phyloP scores from a whole-genome alignment of 1,284 basidiomycete species.

The Marasmius oreades region DNA sequence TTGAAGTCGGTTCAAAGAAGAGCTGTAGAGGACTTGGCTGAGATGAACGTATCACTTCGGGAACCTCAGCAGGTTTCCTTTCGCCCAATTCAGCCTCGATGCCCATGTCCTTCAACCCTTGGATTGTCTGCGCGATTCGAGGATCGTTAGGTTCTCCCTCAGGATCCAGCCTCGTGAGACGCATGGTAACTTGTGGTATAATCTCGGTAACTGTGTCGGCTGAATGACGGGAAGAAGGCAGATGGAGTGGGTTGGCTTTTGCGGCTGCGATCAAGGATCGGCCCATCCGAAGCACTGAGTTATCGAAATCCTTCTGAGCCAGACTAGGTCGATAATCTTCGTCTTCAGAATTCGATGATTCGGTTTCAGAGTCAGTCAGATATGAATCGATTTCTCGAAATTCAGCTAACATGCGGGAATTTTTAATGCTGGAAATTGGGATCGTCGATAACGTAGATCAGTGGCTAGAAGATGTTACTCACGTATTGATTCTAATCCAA shows the following conservation, averaged over 20 bases:
- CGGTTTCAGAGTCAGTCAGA: conserved; percentile 53
- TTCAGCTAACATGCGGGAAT: conserved; percentile 70
- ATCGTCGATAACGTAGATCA: background rate
- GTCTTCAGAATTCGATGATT: conserved; percentile 30
- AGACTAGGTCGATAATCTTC: conserved; percentile 30
- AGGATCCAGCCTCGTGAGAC: conserved; percentile 67
- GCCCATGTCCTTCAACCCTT: conserved; percentile 54
- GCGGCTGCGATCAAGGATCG: conserved; percentile 61
- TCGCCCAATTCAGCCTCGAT: conserved; percentile 70
- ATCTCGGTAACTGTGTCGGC: conserved; percentile 10
- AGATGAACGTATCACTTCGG: conserved; percentile 12
- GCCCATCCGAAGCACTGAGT: conserved; percentile 66
- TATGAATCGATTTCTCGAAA: conserved; percentile 83
- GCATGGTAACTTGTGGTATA: conserved; percentile 47
- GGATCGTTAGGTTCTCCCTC: conserved; percentile 40
- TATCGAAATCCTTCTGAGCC: conserved; percentile 58
- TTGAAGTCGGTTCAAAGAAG: conserved; percentile 41
- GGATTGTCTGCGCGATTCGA: conserved; percentile 61
- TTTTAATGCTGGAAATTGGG: conserved; percentile 57
- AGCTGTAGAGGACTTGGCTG: conserved; percentile 16
- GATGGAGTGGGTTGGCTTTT: conserved; percentile 41
- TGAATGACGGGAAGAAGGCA: conserved; percentile 19
- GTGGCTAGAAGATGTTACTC: conserved; percentile 28
- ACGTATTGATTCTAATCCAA: conserved; percentile 88
- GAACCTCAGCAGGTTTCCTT: conserved; percentile 27